Base-by-base conservation (phyloP, 345 rosid species). In the Heritiera littoralis region DNA sequence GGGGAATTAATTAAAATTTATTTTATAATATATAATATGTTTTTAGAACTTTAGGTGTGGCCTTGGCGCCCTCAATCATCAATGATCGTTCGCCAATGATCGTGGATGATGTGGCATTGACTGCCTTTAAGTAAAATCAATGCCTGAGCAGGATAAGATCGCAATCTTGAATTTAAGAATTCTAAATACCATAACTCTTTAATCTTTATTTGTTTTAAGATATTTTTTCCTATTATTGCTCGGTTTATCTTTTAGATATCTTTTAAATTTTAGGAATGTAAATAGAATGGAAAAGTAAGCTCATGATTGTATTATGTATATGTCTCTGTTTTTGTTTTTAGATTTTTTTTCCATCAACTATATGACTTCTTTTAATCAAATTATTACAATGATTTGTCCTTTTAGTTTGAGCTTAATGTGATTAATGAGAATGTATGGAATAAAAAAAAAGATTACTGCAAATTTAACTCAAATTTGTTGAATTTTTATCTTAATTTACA, bases 221-320 rank as follows among this genome's bases (percentile, higher is more conserved):
- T 35, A n/a, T 17, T 23, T n/a, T 54, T n/a, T n/a, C 45, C 9
- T 45, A 9, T 20, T 43, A 40, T n/a, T 9, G 15, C 5, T 17
- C 43, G 9, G 54, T 5, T 63, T 63, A 1, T 30, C 9, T 3
- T 46, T 43, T 4, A 12, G 6, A 54, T 63, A 30, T 38, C 8
- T 23, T 23, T 23, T 23, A 23, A 23, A 23, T 23, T 23, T 23
- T 43, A 67, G 32, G 9, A 67, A 67, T 43, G 72, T 2, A 67
- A 67, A 67, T 43, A n/a, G 72, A 67, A 18, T 9, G 35, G 14
- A 38, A 67, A 67, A 67, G 72, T 45, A 9, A n/a, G 71, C 30
- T 67, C 17, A 9, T 43, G 9, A 20, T n/a, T 20, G 9, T 67
- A 23, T 23, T 23, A 23, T 23, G 28, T 23, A 43, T 67, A n/a